Percentiles rank a stretch among this genome's conserved stretches.
Conservation (phyloP, 345 rosid species). For the Hypericum androsaemum region DNA sequence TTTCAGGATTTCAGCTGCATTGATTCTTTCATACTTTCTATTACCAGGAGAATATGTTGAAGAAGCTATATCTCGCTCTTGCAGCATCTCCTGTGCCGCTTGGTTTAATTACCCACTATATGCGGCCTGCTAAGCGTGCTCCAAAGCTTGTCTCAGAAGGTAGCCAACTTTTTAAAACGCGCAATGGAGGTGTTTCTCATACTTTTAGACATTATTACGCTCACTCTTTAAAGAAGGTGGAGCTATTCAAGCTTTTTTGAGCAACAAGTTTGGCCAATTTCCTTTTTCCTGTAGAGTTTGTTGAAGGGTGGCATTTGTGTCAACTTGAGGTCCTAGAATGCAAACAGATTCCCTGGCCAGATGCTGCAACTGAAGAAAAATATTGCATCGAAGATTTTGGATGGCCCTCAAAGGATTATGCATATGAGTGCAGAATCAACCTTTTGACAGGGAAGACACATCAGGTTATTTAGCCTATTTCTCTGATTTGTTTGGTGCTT, state of each 20-base stretch:
- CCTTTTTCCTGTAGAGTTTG: conserved; percentile 36
- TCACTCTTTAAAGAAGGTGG: too few relatives aligned
- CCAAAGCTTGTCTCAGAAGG: conserved; percentile 85
- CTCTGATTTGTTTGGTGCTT: conserved; percentile 1
- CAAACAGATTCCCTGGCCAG: conserved; percentile 72
- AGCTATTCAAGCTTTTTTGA: not conserved
- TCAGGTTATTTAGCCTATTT: conserved; percentile 45
- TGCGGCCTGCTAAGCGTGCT: conserved; percentile 77
- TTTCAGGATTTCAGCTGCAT: not conserved
- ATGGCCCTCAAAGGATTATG: conserved; percentile 53
- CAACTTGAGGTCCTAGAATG: conserved; percentile 84
- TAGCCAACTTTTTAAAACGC: conserved; percentile 14
- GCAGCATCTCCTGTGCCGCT: conserved; percentile 63
- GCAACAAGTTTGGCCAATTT: not conserved
- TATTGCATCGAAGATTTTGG: conserved; percentile 51
- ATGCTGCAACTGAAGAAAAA: conserved; percentile 35
- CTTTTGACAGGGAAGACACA: conserved; percentile 93
- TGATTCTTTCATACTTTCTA: not conserved
- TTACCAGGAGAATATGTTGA: conserved; percentile 60
- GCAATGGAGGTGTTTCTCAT: not conserved
- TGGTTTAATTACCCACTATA: conserved; percentile 78
- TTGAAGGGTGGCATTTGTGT: conserved; percentile 72
- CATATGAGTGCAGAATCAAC: conserved; percentile 80
- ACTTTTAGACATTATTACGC: too few relatives aligned
- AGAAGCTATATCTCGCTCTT: conserved; percentile 85